Evolutionary conservation across 1,139 yeast genomes (phyloP), one percentile per base, ranked within the genome.

Genomic region (Candida sanyaensis): DNA sequence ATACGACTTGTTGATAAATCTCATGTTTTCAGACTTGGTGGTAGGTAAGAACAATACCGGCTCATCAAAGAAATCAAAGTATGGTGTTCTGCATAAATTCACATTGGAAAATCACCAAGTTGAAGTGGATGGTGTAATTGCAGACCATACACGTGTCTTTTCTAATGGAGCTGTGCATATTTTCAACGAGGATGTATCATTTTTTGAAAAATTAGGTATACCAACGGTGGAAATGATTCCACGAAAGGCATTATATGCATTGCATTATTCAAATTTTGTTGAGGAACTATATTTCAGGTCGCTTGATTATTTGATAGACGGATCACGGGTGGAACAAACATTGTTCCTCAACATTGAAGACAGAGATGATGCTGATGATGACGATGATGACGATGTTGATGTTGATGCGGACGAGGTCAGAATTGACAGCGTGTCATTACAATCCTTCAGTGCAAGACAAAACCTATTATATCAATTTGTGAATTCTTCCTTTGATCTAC

Each of bases 231-330:
- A 67, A 0, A 81, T 88, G 66, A 83, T 83, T n/a, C 87, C 92
- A 0, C 76, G 86, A 54, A 90, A 86, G 60, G 82, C 88, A 45
- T 68, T 92, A 7, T 76, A 80, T 56, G 97, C 96, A 0, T 66
- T 91, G 49, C 84, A 83, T 50, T 84, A 83, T 44, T 74, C 85
- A 1, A 74, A 74, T 29, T 84, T 89, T 62, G 95, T 88, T 3
- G 76, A 79, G 23, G 97, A 90, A 59, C 59, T 90, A 23, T 71
- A 80, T 44, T 81, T 88, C 52, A 77, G 93, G 51, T 75, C 79
- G n/a, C 66, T 90, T 24, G 67, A 72, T 3, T 53, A 74, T 37
- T 67, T 88, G 44, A 77, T 92, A 17, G 85, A 84, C 50, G 84
- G 87, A 4, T 55, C 70, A 0, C 58, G 69, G 0, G 31, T 63